Evolutionary conservation across 495 filamentous ascomycete species (phyloP), one percentile per base, ranked within the genome.

Genomic region (Daldinia loculata): DNA sequence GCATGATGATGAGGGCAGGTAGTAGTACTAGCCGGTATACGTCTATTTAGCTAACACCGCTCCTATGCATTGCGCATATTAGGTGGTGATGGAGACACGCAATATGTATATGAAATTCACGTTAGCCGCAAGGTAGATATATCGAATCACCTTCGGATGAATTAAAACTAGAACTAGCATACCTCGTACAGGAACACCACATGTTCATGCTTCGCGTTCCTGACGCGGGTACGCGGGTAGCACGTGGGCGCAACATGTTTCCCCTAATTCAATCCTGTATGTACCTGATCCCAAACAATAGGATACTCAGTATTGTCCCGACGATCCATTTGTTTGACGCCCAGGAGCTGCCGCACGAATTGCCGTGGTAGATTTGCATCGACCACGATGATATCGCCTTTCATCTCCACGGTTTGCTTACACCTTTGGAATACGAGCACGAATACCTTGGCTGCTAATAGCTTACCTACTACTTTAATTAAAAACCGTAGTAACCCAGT

Each of bases 221-320:
- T 14, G 48, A 32, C 30, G 53, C 63, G n/a, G 52, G 38, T 43
- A 59, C 26, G 26, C 38, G 32, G 15, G 56, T 68, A 34, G 48
- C 69, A 68, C 61, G 48, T 64, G 64, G 48, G 19, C 61, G n/a
- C 19, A 36, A 53, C 12, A 56, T 7, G 63, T 48, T 61, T 60
- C 52, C 45, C 27, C 8, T 3, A 30, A 34, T 6, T 30, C 29
- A 32, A 43, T 30, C 22, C 51, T 26, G 19, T 8, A n/a, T 2
- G 14, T 50, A 19, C 6, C 19, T 38, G 9, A 43, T 32, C n/a
- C 6, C 22, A 14, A 61, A 56, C 17, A 58, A 15, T 27, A 32
- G 26, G 48, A 51, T 19, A 15, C 27, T 51, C 19, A 39, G 8
- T 29, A 34, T 24, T n/a, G 34, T 26, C 4, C 27, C 57, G 41